phyloP scores from a whole-genome alignment of 306 rosid genomes.

The Glycine latifolia region DNA sequence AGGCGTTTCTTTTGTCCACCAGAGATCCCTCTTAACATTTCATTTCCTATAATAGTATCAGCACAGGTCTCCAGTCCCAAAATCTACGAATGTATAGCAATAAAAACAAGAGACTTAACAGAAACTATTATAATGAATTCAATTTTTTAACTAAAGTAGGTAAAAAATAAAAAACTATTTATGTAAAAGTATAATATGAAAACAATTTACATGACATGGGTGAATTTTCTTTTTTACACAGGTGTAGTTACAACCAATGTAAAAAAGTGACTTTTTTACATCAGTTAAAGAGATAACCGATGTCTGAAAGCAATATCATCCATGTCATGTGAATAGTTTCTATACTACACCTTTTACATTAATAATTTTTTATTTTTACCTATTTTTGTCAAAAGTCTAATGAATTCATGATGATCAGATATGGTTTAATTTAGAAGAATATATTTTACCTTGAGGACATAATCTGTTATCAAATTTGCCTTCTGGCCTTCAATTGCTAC shows the following conservation, averaged over 20 bases:
- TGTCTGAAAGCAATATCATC: too few relatives aligned
- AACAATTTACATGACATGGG: too few relatives aligned
- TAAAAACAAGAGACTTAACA: background rate
- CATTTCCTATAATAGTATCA: slow-evolving; percentile 65
- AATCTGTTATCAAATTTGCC: slow-evolving; percentile 72
- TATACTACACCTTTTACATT: too few relatives aligned
- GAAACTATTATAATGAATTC: background rate
- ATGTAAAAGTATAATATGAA: too few relatives aligned
- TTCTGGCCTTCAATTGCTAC: slow-evolving; percentile 76
- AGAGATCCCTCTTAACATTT: slow-evolving; percentile 64
- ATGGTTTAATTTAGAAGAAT: background rate
- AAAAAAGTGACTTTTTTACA: too few relatives aligned
- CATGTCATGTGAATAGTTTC: too few relatives aligned
- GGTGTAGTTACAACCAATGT: too few relatives aligned
- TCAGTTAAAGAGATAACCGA: too few relatives aligned
- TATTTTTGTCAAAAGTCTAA: background rate
- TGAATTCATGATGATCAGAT: slow-evolving; percentile 2
- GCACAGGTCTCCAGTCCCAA: slow-evolving; percentile 67
- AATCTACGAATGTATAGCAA: slow-evolving; percentile 46
- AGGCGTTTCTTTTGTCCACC: slow-evolving; percentile 75
- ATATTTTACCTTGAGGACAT: slow-evolving; percentile 67
- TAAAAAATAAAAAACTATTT: too few relatives aligned
- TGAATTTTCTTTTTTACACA: too few relatives aligned
- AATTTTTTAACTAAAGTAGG: too few relatives aligned
- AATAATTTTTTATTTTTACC: too few relatives aligned